These are phyloP conservation scores for Pseudogymnoascus sp. DNA, from an alignment of 2,329 filamentous ascomycete genomes.

Conservation along the genomic window DNA sequence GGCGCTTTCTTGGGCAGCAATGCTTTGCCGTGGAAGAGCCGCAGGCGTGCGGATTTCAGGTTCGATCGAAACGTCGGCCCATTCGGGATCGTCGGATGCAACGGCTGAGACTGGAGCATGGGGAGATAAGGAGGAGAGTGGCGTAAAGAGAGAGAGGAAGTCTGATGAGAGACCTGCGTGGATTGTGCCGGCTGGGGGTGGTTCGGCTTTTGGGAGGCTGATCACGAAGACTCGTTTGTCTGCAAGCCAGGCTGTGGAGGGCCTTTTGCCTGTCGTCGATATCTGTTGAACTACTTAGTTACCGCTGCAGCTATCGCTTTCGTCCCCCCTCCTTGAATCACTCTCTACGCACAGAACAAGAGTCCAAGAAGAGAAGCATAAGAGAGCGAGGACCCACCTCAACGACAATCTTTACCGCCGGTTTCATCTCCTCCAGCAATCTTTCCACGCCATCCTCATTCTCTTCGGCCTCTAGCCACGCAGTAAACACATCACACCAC, in stretches of 20 bases:
- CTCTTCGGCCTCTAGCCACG: conserved; percentile 36
- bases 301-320: background rate
- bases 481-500: conserved; percentile 34
- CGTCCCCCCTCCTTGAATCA: background rate
- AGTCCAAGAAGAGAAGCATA: conserved; percentile 11
- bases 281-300: conserved; percentile 11
- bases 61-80: conserved; percentile 38
- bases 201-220: conserved; percentile 29
- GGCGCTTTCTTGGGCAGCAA: conserved; percentile 27
- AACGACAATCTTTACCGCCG: conserved; percentile 21
- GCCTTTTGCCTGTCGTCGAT: conserved; percentile 24
- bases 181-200: conserved; percentile 21
- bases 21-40: conserved; percentile 24
- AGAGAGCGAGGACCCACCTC: conserved; percentile 25
- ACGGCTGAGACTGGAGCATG: conserved; percentile 8
- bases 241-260: conserved; percentile 32
- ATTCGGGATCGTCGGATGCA: conserved; percentile 32
- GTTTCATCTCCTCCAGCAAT: conserved; percentile 32
- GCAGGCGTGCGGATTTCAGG: conserved; percentile 20
- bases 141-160: conserved; percentile 31
- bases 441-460: conserved; percentile 37
- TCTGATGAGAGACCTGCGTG: conserved; percentile 24
- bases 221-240: conserved; percentile 34
- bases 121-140: conserved; percentile 2
- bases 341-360: background rate